A percentile compares a stretch with the other conserved stretches of the same genome.
Evolutionary conservation across 805 yeast species (phyloP).

Genomic region (Komagataella ulmi): DNA sequence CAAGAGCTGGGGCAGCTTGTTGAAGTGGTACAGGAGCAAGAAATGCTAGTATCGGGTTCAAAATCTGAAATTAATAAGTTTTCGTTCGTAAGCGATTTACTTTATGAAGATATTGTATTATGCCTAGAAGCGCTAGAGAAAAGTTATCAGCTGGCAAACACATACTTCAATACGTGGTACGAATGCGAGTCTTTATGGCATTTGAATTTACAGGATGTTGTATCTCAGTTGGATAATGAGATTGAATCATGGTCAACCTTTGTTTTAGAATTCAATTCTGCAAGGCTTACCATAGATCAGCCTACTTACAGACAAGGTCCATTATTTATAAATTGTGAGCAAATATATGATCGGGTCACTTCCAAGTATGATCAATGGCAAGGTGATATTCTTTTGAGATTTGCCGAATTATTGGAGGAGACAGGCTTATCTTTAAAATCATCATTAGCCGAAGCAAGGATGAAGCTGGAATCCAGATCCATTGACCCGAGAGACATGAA

Average conservation of each 20-base stretch:
- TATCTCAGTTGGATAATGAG: slow-evolving; percentile 17
- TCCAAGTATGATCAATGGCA: slow-evolving; percentile 49
- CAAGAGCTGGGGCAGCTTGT: neutral
- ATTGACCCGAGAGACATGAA: slow-evolving; percentile 23
- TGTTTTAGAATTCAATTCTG: slow-evolving; percentile 22
- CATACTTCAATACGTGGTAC: slow-evolving; percentile 38
- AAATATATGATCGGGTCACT: slow-evolving; percentile 2
- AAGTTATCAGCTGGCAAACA: slow-evolving; percentile 13
- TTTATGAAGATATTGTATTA: slow-evolving; percentile 7
- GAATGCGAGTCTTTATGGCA: slow-evolving; percentile 49
- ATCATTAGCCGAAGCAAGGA: slow-evolving; percentile 19
- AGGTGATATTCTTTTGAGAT: slow-evolving; percentile 23
- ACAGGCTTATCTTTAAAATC: slow-evolving; percentile 17
- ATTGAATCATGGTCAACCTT: slow-evolving; percentile 34
- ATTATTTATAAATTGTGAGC: neutral
- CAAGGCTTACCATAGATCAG: slow-evolving; percentile 1
- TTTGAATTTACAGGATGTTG: slow-evolving; percentile 27
- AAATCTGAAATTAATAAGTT: neutral
- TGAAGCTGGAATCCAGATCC: slow-evolving; percentile 20
- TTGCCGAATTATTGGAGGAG: slow-evolving; percentile 23
- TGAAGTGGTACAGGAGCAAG: neutral
- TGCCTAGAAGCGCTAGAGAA: slow-evolving; percentile 19
- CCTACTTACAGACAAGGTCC: neutral
- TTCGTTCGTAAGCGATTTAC: neutral
- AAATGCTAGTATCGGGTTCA: neutral